Percentiles rank a stretch among this genome's conserved stretches.
Conservation (phyloP, 192 early-diverging fungal genomes). For the Backusella parvicylindrica region DNA sequence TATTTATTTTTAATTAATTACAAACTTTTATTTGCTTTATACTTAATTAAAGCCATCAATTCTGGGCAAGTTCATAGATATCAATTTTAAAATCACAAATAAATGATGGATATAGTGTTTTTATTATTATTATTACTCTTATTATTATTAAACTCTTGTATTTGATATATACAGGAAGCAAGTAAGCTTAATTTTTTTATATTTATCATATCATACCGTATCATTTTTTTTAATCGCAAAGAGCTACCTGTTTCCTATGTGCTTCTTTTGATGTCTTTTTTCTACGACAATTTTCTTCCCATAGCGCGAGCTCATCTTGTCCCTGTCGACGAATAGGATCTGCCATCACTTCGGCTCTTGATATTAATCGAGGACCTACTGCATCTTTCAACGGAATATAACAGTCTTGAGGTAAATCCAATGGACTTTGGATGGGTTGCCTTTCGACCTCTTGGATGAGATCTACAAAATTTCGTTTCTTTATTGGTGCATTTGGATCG, state of each 20-base stretch:
- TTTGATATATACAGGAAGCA: not conserved
- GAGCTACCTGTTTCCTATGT: not conserved
- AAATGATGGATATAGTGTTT: too few species aligned
- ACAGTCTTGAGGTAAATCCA: not conserved
- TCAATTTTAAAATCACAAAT: too few species aligned
- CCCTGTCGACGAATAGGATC: slow-evolving; percentile 9
- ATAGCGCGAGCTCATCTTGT: not conserved
- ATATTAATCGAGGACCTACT: not conserved
- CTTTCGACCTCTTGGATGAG: not conserved
- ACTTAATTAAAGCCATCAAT: too few species aligned
- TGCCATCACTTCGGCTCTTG: slow-evolving; percentile 7
- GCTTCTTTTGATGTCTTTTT: not conserved
- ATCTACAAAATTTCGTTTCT: not conserved
- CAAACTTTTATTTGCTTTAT: not conserved
- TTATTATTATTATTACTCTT: too few species aligned
- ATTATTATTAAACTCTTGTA: too few species aligned
- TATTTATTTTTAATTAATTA: too few species aligned
- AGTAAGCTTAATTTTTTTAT: not conserved
- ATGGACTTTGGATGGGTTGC: not conserved
- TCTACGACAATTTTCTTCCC: slow-evolving; percentile 2
- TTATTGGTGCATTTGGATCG: not conserved
- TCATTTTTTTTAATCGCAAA: not conserved
- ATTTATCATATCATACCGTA: not conserved
- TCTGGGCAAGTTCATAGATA: too few species aligned
- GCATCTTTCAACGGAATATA: not conserved